Conservation (phyloP, 495 filamentous ascomycete species). For the Staphylotrichum longicolle region DNA sequence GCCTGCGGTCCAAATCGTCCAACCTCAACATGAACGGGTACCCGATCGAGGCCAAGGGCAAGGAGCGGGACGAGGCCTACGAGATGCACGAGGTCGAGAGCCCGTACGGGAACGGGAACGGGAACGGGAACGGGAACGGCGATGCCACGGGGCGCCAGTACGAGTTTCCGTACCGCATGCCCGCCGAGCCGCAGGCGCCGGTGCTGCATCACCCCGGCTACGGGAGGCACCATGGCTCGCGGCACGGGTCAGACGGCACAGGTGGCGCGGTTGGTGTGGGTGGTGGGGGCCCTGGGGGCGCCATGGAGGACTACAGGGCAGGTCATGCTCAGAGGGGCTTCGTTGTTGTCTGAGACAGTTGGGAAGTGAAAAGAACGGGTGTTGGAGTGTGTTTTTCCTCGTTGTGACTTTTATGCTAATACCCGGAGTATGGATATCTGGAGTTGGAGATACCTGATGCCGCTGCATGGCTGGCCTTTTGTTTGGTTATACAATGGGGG, state of each 20-base stretch:
- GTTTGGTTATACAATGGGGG: background rate
- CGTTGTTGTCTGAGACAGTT: background rate
- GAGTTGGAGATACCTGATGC: background rate
- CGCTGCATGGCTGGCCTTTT: background rate
- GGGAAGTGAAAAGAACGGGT: background rate
- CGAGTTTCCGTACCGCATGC: conserved; percentile 25
- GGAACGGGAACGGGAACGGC: background rate
- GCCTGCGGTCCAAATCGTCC: conserved; percentile 30
- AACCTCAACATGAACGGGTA: conserved; percentile 25
- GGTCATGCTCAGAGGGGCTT: conserved; percentile 1
- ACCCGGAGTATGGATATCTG: conserved; percentile 12
- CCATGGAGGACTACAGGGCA: background rate
- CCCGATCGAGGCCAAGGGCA: conserved; percentile 32
- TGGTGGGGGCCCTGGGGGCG: background rate
- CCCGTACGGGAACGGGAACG: conserved; percentile 24
- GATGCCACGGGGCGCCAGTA: background rate
- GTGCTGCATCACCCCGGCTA: conserved; percentile 38
- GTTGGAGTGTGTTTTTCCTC: conserved; percentile 6
- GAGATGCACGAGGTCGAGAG: conserved; percentile 37
- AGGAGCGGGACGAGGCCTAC: conserved; percentile 34
- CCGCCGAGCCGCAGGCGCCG: conserved; percentile 29
- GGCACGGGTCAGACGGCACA: conserved; percentile 21
- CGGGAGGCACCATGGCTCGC: conserved; percentile 27
- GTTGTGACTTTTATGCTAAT: conserved; percentile 10
- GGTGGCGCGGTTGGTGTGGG: background rate